These are phyloP conservation scores for Fomitopsis schrenkii DNA, from an alignment of 1,284 basidiomycete genomes.

Conservation along the genomic window DNA sequence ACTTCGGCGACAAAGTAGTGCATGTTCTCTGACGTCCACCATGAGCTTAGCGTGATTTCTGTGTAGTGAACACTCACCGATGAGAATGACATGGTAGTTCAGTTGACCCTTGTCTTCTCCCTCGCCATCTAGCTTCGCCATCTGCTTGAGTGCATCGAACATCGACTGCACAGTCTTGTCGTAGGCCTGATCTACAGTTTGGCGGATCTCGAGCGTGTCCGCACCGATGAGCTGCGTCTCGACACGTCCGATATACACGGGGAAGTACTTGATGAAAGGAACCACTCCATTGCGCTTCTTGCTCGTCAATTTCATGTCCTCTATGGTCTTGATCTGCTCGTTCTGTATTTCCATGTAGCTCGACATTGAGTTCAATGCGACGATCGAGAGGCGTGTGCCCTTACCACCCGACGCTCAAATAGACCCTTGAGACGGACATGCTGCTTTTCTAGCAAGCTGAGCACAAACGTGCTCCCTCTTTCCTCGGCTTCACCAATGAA, in stretches of 20 bases:
- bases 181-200: constrained; percentile 79
- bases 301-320: constrained; percentile 85
- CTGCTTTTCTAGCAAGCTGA: constrained; percentile 77
- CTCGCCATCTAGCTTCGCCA: constrained; percentile 89
- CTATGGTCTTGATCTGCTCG: constrained; percentile 88
- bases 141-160: constrained; percentile 91
- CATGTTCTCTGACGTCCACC: constrained; percentile 79
- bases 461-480: constrained; percentile 71
- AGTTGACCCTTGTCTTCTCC: constrained; percentile 95
- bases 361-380: neutral
- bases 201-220: constrained; percentile 76
- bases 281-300: constrained; percentile 92
- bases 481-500: constrained; percentile 78
- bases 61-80: constrained; percentile 55
- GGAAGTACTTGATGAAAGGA: constrained; percentile 93
- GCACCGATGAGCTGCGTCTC: constrained; percentile 84
- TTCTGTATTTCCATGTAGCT: constrained; percentile 40
- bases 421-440: constrained; percentile 68
- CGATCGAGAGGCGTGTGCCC: constrained; percentile 22
- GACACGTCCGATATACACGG: constrained; percentile 80
- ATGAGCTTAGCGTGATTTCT: neutral
- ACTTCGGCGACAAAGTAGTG: constrained; percentile 87
- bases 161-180: constrained; percentile 85
- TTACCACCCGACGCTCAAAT: constrained; percentile 78
- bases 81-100: constrained; percentile 94